Conservation (phyloP, 768 basidiomycete genomes). For the Collybia mongolica region DNA sequence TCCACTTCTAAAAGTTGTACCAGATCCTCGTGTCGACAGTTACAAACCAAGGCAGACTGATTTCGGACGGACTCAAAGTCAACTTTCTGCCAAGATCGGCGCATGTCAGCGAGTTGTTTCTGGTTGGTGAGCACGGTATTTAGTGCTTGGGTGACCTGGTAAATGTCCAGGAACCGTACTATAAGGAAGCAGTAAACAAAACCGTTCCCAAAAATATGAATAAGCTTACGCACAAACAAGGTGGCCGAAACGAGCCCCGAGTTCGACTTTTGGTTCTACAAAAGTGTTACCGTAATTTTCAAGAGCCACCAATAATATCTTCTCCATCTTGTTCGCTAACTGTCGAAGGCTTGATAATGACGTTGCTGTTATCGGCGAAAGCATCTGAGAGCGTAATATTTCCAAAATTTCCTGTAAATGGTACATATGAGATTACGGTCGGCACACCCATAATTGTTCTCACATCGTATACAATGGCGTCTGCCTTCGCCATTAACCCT, state of each 20-base stretch:
- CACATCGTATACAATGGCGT: constrained; percentile 90
- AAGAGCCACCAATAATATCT: constrained; percentile 77
- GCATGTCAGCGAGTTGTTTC: constrained; percentile 84
- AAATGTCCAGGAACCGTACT: constrained; percentile 92
- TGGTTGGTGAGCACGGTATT: constrained; percentile 86
- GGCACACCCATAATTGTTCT: constrained; percentile 23
- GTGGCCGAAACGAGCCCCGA: constrained; percentile 89
- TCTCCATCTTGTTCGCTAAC: constrained; percentile 90
- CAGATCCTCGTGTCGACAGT: constrained; percentile 88
- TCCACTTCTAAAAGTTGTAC: constrained; percentile 84
- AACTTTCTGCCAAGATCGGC: constrained; percentile 82
- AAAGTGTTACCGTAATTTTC: constrained; percentile 86
- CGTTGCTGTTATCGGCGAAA: constrained; percentile 67
- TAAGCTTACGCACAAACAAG: constrained; percentile 67
- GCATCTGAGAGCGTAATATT: constrained; percentile 79
- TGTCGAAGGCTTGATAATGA: constrained; percentile 74
- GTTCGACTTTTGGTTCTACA: constrained; percentile 87
- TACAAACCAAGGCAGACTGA: constrained; percentile 91
- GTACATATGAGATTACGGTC: not conserved
- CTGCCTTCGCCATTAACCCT: constrained; percentile 84
- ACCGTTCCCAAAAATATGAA: not conserved
- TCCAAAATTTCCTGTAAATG: constrained; percentile 78
- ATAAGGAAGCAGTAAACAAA: constrained; percentile 11
- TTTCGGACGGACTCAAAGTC: constrained; percentile 92
- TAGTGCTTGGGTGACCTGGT: constrained; percentile 87